Conservation (phyloP, 768 basidiomycete species). For the Favolaschia claudopus region DNA sequence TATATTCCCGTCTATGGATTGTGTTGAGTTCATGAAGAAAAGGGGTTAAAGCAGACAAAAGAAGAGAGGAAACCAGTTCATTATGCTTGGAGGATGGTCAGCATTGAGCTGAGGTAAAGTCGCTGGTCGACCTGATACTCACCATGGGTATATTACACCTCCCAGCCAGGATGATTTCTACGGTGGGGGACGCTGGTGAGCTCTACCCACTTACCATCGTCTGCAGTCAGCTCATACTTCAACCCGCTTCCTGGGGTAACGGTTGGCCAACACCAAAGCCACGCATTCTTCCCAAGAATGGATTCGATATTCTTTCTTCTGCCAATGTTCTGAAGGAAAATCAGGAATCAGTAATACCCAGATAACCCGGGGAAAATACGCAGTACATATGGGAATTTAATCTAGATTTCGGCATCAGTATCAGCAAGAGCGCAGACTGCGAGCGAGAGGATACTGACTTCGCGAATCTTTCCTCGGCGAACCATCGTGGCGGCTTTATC, state of each 20-base stretch:
- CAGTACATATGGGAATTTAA: conserved; percentile 94
- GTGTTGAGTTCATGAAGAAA: conserved; percentile 2
- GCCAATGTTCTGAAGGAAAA: conserved; percentile 76
- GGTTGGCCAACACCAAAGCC: conserved; percentile 88
- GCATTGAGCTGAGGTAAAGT: not conserved
- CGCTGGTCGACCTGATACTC: conserved; percentile 1
- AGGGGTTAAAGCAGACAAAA: conserved; percentile 4
- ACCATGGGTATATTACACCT: conserved; percentile 24
- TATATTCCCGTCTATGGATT: conserved; percentile 31
- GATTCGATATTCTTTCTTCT: conserved; percentile 73
- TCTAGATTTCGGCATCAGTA: conserved; percentile 52
- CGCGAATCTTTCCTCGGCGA: conserved; percentile 83
- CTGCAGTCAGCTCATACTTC: conserved; percentile 73
- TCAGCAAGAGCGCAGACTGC: not conserved
- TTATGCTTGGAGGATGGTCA: conserved; percentile 9
- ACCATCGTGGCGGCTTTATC: conserved; percentile 90
- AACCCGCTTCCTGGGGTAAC: conserved; percentile 74
- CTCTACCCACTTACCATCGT: conserved; percentile 78
- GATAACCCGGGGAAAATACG: conserved; percentile 13
- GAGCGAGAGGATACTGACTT: conserved; percentile 50
- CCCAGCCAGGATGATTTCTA: conserved; percentile 27
- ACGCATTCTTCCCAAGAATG: conserved; percentile 76
- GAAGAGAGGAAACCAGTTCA: conserved; percentile 1
- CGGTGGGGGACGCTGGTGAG: conserved; percentile 38
- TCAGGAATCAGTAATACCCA: conserved; percentile 20